Evolutionary conservation across 371 early-diverging fungal genomes (phyloP).

Genomic region (Mucor racemosus): DNA sequence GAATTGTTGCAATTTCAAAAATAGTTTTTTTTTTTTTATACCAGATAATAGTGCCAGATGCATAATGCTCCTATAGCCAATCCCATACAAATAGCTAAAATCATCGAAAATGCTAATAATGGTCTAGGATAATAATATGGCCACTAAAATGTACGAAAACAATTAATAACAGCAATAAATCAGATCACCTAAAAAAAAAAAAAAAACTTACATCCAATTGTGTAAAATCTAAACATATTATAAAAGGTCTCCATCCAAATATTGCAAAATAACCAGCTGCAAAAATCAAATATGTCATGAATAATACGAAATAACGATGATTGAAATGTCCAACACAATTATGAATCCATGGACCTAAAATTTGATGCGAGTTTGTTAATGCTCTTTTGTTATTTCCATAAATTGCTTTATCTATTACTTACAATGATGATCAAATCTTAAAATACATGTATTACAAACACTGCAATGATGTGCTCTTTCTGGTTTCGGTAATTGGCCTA

Average conservation of each 20-base stretch:
- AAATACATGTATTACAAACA: constrained; percentile 84
- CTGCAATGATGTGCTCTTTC: constrained; percentile 94
- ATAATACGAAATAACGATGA: constrained; percentile 83
- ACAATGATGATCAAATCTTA: constrained; percentile 74
- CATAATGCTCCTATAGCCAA: constrained; percentile 60
- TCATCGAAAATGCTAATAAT: constrained; percentile 58
- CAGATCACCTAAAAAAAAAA: neutral
- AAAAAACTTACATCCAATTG: constrained; percentile 44
- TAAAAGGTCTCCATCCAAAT: constrained; percentile 63
- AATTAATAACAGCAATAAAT: neutral
- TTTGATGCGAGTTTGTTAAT: neutral
- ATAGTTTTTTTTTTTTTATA: constrained; percentile 25
- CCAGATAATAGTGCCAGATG: constrained; percentile 67
- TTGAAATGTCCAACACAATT: constrained; percentile 86
- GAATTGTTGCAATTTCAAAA: neutral
- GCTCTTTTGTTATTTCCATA: neutral
- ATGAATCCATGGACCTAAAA: constrained; percentile 73
- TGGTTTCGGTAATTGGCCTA: constrained; percentile 78
- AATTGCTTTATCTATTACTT: constrained; percentile 18
- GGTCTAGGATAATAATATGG: constrained; percentile 65
- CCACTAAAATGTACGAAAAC: constrained; percentile 44
- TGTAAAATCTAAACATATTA: constrained; percentile 53
- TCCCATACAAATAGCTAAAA: constrained; percentile 66
- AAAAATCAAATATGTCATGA: constrained; percentile 70
- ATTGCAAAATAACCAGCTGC: constrained; percentile 68